Conservation (phyloP, 129 eudicot genomes). For the Rutidosis leptorrhynchoides region DNA sequence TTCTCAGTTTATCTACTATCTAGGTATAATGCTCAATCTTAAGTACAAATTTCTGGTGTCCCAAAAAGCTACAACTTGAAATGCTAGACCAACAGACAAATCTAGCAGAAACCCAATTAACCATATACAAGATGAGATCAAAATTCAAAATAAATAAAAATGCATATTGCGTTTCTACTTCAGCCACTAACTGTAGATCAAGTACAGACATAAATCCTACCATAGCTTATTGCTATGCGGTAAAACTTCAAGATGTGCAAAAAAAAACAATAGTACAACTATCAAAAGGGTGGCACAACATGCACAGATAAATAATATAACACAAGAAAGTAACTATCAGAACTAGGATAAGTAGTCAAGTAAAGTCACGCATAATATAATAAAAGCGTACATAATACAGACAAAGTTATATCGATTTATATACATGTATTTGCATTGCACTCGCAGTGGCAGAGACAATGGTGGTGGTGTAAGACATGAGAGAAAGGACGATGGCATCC, state of each 20-base stretch:
- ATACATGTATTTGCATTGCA: neutral
- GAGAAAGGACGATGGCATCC: no score
- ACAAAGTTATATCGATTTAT: neutral
- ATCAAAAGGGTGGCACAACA: neutral
- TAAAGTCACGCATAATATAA: neutral
- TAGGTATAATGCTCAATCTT: neutral
- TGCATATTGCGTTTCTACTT: no score
- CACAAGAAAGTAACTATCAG: neutral
- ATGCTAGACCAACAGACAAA: neutral
- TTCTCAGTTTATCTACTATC: neutral
- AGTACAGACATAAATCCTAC: neutral
- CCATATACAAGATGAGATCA: neutral
- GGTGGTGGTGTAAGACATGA: neutral
- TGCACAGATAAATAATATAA: neutral
- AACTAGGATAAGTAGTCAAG: neutral
- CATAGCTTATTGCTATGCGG: neutral
- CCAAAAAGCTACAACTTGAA: neutral
- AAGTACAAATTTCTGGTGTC: neutral
- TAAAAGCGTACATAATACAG: neutral
- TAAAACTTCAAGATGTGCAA: neutral
- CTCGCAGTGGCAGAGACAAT: neutral
- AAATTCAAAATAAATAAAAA: neutral
- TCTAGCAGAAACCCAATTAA: neutral
- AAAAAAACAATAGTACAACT: no score
- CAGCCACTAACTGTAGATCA: neutral